A percentile compares a stretch with the other conserved stretches of the same genome.
Evolutionary conservation across 2,329 filamentous ascomycete genomes (phyloP).

Genomic region (Kalaharituber pfeilii): DNA sequence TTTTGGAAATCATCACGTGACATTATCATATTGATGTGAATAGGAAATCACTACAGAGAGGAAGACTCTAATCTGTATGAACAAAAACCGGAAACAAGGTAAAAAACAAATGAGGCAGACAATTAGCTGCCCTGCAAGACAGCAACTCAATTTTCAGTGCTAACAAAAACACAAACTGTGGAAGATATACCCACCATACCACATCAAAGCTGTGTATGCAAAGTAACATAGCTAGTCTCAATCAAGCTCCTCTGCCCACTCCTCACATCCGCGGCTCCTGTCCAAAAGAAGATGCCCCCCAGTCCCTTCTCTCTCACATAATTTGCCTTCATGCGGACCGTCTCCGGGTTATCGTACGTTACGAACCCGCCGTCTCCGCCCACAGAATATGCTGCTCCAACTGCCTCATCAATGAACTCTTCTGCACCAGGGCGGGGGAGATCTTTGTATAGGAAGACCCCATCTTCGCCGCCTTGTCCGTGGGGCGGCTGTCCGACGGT

Average conservation of each 20-base stretch:
- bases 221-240: slow-evolving; percentile 40
- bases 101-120: no score
- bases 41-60: no score
- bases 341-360: slow-evolving; percentile 61
- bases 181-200: no score
- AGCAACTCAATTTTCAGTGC: no score
- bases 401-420: slow-evolving; percentile 49
- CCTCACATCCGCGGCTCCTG: slow-evolving; percentile 51
- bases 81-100: no score
- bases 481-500: slow-evolving; percentile 46
- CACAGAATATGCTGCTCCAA: slow-evolving; percentile 53
- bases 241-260: slow-evolving; percentile 39
- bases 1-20: no score
- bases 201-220: slow-evolving; percentile 30
- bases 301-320: slow-evolving; percentile 56
- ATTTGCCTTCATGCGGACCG: slow-evolving; percentile 55
- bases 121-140: no score
- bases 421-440: slow-evolving; percentile 45
- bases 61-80: no score
- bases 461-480: slow-evolving; percentile 43
- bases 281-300: slow-evolving; percentile 68
- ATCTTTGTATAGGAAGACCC: slow-evolving; percentile 56
- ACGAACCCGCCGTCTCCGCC: slow-evolving; percentile 62
- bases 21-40: no score
- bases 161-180: background rate